A percentile compares a stretch with the other conserved stretches of the same genome.
Evolutionary conservation across 768 basidiomycete genomes (phyloP).

Genomic region (Lyophyllum atratum): DNA sequence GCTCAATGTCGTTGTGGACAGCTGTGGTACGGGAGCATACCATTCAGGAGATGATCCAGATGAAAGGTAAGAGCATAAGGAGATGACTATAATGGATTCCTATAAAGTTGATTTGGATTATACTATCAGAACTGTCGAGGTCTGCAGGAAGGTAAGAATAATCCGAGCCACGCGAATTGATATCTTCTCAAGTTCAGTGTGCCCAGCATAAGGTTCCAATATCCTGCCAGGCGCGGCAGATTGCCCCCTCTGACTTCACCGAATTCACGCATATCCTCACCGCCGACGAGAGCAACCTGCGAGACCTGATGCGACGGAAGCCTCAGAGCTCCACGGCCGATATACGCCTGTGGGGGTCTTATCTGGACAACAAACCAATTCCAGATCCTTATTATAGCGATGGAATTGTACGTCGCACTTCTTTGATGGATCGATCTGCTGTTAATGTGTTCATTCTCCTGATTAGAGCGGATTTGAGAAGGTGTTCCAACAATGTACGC

Average conservation of each 20-base stretch:
- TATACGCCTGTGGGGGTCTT: slow-evolving; percentile 81
- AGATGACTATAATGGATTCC: background rate
- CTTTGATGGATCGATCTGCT: background rate
- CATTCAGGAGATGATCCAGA: slow-evolving; percentile 87
- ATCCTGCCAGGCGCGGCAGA: slow-evolving; percentile 65
- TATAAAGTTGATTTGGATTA: background rate
- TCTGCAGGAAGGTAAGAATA: slow-evolving; percentile 64
- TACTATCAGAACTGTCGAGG: slow-evolving; percentile 54
- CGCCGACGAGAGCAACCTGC: slow-evolving; percentile 77
- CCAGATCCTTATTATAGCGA: slow-evolving; percentile 89
- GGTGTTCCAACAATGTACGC: slow-evolving; percentile 76
- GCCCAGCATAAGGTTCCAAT: slow-evolving; percentile 75
- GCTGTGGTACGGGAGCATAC: slow-evolving; percentile 83
- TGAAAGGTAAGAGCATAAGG: slow-evolving; percentile 50
- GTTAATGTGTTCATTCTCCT: background rate
- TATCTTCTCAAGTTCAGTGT: background rate
- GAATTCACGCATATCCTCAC: slow-evolving; percentile 85
- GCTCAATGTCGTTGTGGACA: slow-evolving; percentile 72
- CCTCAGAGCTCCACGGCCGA: slow-evolving; percentile 57
- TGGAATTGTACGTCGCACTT: slow-evolving; percentile 51
- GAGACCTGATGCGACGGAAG: slow-evolving; percentile 54
- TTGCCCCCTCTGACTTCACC: slow-evolving; percentile 66
- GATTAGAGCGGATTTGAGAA: slow-evolving; percentile 69
- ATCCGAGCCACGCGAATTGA: background rate
- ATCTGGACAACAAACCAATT: slow-evolving; percentile 69